Conservation (phyloP, 148 eudicot species). For the Polygonum aviculare region DNA sequence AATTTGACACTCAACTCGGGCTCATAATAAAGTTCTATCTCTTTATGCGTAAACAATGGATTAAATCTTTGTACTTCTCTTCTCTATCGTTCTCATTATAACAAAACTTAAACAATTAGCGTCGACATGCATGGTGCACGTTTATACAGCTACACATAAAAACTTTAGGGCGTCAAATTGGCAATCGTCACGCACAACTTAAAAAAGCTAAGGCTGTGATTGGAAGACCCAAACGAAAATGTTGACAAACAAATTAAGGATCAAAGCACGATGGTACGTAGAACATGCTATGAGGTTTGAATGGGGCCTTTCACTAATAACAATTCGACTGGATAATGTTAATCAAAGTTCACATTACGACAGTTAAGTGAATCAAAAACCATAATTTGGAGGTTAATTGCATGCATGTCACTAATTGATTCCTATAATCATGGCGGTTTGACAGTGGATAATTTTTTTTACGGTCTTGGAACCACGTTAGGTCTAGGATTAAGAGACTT, state of each 20-base stretch:
- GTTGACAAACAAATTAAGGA: neutral
- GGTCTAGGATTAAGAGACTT: neutral
- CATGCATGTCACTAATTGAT: neutral
- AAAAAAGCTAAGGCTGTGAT: neutral
- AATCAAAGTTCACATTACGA: constrained; percentile 1
- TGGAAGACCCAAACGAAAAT: neutral
- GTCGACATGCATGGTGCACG: neutral
- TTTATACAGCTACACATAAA: neutral
- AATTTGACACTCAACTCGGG: too few species aligned
- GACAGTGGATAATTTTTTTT: neutral
- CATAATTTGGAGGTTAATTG: neutral
- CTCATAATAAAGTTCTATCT: too few species aligned
- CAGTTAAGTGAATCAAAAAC: neutral
- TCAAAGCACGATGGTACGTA: neutral
- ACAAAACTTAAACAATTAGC: neutral
- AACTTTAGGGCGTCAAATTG: neutral
- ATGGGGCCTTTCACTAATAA: neutral
- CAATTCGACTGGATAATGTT: neutral
- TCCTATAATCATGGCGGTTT: neutral
- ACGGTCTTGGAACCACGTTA: neutral
- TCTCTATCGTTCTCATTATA: too few species aligned
- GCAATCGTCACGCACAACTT: neutral
- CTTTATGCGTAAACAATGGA: too few species aligned
- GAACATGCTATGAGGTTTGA: neutral
- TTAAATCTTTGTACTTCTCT: too few species aligned